phyloP scores from a whole-genome alignment of 2,329 filamentous ascomycete species.

The Fusarium sarcochroum region DNA sequence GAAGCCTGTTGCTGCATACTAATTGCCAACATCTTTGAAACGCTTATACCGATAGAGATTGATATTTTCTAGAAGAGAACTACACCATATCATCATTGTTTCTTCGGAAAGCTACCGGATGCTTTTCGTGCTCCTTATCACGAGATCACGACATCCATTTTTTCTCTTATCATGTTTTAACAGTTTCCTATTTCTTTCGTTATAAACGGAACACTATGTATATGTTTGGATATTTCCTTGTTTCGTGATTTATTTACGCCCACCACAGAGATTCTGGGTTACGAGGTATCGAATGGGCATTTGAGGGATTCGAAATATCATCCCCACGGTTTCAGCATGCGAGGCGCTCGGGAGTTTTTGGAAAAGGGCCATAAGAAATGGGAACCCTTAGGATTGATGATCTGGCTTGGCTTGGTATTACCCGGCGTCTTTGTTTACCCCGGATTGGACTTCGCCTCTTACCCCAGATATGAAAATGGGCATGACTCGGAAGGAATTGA shows the following conservation, averaged over 20 bases:
- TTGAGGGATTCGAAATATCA: slow-evolving; percentile 19
- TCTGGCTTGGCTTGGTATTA: slow-evolving; percentile 35
- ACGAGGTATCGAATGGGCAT: slow-evolving; percentile 25
- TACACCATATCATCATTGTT: background rate
- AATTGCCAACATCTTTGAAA: slow-evolving; percentile 16
- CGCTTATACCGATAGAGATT: background rate
- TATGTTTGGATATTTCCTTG: slow-evolving; percentile 22
- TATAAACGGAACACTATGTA: slow-evolving; percentile 19
- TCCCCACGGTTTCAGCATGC: slow-evolving; percentile 36
- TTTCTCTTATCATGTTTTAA: slow-evolving; percentile 39
- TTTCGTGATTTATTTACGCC: slow-evolving; percentile 21
- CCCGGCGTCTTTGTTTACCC: slow-evolving; percentile 33
- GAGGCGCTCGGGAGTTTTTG: slow-evolving; percentile 41
- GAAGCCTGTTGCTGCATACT: slow-evolving; percentile 56
- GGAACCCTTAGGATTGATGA: slow-evolving; percentile 22
- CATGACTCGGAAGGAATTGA: slow-evolving; percentile 30
- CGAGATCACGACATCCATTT: slow-evolving; percentile 21
- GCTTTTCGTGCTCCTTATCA: slow-evolving; percentile 10
- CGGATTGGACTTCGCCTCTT: slow-evolving; percentile 28
- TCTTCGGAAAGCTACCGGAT: slow-evolving; percentile 15
- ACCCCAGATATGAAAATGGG: slow-evolving; percentile 35
- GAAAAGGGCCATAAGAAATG: slow-evolving; percentile 14
- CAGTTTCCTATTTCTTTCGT: slow-evolving; percentile 22
- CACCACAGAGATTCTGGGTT: slow-evolving; percentile 7
- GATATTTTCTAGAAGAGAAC: background rate